These are phyloP conservation scores for Discostella pseudostelligera DNA, from an alignment of 108 stramenopile species.

Conservation along the genomic window DNA sequence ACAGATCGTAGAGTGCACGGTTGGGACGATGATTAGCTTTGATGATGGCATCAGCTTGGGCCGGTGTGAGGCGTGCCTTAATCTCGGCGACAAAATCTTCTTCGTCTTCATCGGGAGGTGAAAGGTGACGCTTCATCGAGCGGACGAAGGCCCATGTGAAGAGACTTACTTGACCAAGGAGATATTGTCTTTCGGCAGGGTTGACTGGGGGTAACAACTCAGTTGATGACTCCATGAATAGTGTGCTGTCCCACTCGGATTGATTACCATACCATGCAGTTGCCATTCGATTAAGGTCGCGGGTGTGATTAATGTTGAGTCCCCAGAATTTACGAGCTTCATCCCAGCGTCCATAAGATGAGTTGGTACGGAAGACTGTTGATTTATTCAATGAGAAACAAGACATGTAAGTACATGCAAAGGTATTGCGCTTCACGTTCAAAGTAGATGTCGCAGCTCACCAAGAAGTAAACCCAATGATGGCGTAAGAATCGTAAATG, in stretches of 20 bases:
- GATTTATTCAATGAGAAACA: not conserved
- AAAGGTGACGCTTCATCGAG: conserved; percentile 63
- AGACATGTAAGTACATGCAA: conserved; percentile 5
- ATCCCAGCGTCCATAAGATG: conserved; percentile 65
- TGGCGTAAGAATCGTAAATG: conserved; percentile 54
- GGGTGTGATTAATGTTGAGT: conserved; percentile 70
- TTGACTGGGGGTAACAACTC: not conserved
- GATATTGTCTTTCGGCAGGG: conserved; percentile 41
- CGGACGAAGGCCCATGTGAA: conserved; percentile 72
- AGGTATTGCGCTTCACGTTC: not conserved
- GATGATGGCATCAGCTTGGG: conserved; percentile 57
- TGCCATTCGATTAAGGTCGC: conserved; percentile 59
- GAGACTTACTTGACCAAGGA: conserved; percentile 46
- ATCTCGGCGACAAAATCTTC: conserved; percentile 48
- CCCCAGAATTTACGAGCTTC: conserved; percentile 75
- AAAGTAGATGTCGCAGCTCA: conserved; percentile 42
- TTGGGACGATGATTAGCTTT: conserved; percentile 60
- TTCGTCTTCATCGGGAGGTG: conserved; percentile 60
- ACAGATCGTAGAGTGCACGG: conserved; percentile 58
- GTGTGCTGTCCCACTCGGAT: conserved; percentile 16
- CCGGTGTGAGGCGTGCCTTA: conserved; percentile 34
- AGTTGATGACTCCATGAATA: conserved; percentile 26
- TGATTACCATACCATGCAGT: conserved; percentile 52
- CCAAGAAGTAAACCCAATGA: conserved; percentile 67
- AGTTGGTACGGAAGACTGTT: conserved; percentile 69